A percentile compares a stretch with the other conserved stretches of the same genome.
phyloP scores from a whole-genome alignment of 2,329 filamentous ascomycete species.

The Paraphoma chrysanthemicola region DNA sequence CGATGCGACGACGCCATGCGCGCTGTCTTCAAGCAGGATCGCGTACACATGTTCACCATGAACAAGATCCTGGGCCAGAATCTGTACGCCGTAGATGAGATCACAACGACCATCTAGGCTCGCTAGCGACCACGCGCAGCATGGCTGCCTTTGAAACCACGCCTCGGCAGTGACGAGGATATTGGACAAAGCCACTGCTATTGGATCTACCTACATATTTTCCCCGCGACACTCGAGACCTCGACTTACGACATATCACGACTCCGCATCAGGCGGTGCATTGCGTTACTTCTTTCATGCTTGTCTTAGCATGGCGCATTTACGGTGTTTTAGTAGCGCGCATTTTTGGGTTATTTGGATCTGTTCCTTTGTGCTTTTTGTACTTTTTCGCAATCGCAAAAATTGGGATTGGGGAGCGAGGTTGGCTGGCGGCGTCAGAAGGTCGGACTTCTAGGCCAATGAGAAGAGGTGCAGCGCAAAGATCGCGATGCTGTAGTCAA shows the following conservation, averaged over 20 bases:
- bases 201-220: not conserved
- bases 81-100: slow-evolving; percentile 82
- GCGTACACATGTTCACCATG: slow-evolving; percentile 99
- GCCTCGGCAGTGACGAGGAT: no score
- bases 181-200: not conserved
- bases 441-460: no score
- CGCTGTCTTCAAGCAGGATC: slow-evolving; percentile 88
- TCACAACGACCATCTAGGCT: slow-evolving; percentile 5
- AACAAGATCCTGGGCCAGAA: slow-evolving; percentile 94
- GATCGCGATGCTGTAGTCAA: not conserved
- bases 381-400: not conserved
- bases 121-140: no score
- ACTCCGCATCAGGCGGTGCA: not conserved
- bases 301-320: slow-evolving; percentile 19
- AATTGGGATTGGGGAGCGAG: not conserved
- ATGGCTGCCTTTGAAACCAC: no score
- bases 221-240: not conserved
- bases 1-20: slow-evolving; percentile 90
- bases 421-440: not conserved
- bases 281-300: not conserved
- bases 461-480: no score
- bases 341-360: not conserved
- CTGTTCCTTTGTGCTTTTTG: not conserved
- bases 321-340: slow-evolving; percentile 4
- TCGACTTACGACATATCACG: slow-evolving; percentile 4